These are phyloP conservation scores for Boletus vinaceobasis DNA, from an alignment of 768 basidiomycete species.

Conservation along the genomic window DNA sequence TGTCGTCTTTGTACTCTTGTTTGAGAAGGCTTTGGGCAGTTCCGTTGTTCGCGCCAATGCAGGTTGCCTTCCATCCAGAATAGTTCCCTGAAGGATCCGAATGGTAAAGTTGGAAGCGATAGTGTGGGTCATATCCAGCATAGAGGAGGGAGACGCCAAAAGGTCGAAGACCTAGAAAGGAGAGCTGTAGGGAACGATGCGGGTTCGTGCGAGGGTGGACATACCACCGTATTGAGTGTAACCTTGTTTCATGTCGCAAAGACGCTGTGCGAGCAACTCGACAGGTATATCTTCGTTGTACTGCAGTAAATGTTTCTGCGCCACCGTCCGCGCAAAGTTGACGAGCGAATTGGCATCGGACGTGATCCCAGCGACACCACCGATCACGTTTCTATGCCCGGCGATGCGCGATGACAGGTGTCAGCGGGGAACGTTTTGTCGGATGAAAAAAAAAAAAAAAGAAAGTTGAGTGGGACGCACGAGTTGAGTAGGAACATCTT, in stretches of 20 bases:
- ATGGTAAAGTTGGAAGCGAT: constrained; percentile 96
- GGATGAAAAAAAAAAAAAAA: background rate
- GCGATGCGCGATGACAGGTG: background rate
- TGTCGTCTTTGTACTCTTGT: constrained; percentile 98
- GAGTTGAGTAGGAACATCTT: constrained; percentile 96
- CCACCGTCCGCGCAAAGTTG: constrained; percentile 88
- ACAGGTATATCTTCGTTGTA: constrained; percentile 99
- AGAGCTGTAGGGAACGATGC: background rate
- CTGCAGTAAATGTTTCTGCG: constrained; percentile 80
- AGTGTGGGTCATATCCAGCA: constrained; percentile 94
- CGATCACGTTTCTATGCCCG: constrained; percentile 78
- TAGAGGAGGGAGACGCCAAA: constrained; percentile 98
- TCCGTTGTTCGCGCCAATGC: constrained; percentile 97
- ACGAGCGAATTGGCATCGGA: constrained; percentile 98
- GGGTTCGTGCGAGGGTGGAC: constrained; percentile 9
- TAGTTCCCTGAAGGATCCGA: constrained; percentile 99
- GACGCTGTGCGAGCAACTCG: constrained; percentile 86
- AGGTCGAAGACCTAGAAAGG: constrained; percentile 74
- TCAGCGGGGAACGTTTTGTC: background rate
- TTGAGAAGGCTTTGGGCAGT: constrained; percentile 93
- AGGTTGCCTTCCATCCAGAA: constrained; percentile 97
- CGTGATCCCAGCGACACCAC: constrained; percentile 92
- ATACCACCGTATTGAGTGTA: constrained; percentile 95
- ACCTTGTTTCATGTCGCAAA: constrained; percentile 98
- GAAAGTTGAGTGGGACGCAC: constrained; percentile 38